These are phyloP conservation scores for Penicillium sclerotiorum DNA, from an alignment of 2,329 filamentous ascomycete species.

Conservation along the genomic window DNA sequence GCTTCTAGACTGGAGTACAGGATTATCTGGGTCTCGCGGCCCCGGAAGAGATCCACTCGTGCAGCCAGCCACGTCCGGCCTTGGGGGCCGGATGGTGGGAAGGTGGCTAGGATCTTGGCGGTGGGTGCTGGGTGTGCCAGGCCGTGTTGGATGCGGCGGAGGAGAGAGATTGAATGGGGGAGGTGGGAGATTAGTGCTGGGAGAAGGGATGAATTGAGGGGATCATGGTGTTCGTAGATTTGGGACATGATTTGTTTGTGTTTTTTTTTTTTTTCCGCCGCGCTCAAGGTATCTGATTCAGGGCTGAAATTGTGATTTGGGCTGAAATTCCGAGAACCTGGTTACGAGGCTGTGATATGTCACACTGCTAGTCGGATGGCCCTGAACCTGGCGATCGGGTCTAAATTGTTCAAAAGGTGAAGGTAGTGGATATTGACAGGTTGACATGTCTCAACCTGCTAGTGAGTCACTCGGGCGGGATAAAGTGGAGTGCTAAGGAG, in stretches of 20 bases:
- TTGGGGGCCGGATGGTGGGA: slow-evolving; percentile 19
- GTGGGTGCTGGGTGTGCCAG: slow-evolving; percentile 34
- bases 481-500: neutral
- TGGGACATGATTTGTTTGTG: neutral
- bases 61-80: slow-evolving; percentile 42
- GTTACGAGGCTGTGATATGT: slow-evolving; percentile 8
- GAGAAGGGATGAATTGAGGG: slow-evolving; percentile 19
- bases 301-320: neutral
- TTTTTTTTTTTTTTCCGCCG: too few relatives aligned
- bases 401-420: neutral
- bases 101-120: slow-evolving; percentile 38
- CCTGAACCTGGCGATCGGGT: slow-evolving; percentile 6
- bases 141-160: slow-evolving; percentile 44
- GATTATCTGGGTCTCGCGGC: slow-evolving; percentile 46
- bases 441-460: neutral
- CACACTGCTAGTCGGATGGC: neutral
- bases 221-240: slow-evolving; percentile 23
- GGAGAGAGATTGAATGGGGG: slow-evolving; percentile 40
- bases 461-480: neutral
- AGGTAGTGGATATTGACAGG: slow-evolving; percentile 4
- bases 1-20: slow-evolving; percentile 46
- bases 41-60: slow-evolving; percentile 42
- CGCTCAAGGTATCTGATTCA: too few relatives aligned
- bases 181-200: slow-evolving; percentile 37
- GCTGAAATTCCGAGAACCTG: slow-evolving; percentile 10